Base-by-base conservation (phyloP, 1,139 yeast species). In the Dujonia santamariae region DNA sequence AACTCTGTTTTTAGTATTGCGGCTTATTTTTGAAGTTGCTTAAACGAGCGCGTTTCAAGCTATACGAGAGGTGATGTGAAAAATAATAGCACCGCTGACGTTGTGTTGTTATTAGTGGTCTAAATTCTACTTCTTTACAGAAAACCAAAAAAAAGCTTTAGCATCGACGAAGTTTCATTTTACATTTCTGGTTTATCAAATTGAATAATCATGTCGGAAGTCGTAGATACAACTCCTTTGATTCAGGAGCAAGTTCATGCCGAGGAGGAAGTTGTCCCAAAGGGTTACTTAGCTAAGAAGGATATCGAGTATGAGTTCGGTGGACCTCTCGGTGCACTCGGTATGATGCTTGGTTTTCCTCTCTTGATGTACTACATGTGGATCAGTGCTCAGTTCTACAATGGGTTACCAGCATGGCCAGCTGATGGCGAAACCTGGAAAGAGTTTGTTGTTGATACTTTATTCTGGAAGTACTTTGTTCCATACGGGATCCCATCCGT, bases 271-370 rank as follows among this genome's bases (percentile, higher is more conserved):
- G 26, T 26, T 9, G 39, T 35, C 7, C 51, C 48, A 24, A 47
- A 43, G 11, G 66, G 67, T 5, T 67, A 66, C 44, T 37, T 64
- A 18, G 53, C 62, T 28, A 61, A 60, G 35, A 62, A 63, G 29
- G 52, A 68, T 35, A 64, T 68, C 42, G 90, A 81, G 52, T 86
- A 78, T 63, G 98, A 92, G 50, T 92, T 92, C 53, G 98, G 98
- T 35, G 98, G 97, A 0, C 85, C 95, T 16, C 56, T 70, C n/a
- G 98, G 98, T 36, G 96, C 87, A 28, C 40, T 80, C 14, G 88
- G 92, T n/a, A 90, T 92, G 97, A 79, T 92, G 80, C 54, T 76
- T 32, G 95, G 95, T 2, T 94, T 92, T 65, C 98, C 98, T 4
- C 55, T 82, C 35, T 70, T 94, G 53, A 92, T 92, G 98, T 86